These are phyloP conservation scores for Ajuga chamaepitys DNA, from an alignment of 257 asterid species.

Conservation along the genomic window DNA sequence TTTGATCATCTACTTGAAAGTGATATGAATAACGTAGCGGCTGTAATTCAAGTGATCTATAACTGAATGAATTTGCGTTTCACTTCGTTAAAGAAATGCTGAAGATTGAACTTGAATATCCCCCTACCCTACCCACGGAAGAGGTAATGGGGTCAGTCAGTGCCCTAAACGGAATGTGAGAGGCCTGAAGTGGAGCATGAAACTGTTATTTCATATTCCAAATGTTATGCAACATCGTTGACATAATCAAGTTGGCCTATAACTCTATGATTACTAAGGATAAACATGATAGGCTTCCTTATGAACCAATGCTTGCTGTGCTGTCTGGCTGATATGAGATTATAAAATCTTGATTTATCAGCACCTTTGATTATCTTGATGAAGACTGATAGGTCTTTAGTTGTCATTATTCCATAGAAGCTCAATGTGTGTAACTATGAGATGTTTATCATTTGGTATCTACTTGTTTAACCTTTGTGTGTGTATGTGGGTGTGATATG, in stretches of 20 bases:
- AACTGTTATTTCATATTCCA: background rate
- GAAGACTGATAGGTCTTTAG: background rate
- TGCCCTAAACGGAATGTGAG: background rate
- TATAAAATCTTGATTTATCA: background rate
- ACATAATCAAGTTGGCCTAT: background rate
- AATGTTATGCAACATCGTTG: background rate
- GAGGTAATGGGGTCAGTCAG: background rate
- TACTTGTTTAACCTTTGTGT: background rate
- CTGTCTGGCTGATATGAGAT: background rate
- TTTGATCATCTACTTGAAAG: background rate
- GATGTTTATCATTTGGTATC: background rate
- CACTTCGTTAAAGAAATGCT: background rate
- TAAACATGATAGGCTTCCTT: background rate
- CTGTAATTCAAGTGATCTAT: background rate
- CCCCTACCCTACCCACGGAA: background rate
- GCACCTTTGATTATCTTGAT: background rate
- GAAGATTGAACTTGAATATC: background rate
- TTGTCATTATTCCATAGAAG: background rate
- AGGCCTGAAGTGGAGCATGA: background rate
- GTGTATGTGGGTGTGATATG: conserved; percentile 14
- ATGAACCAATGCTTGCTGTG: background rate
- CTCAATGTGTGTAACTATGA: background rate
- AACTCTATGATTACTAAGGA: background rate
- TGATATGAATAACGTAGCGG: background rate
- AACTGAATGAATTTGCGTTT: background rate